Evolutionary conservation across 176 grass and related monocot genomes (phyloP).

Genomic region (Triticum dicoccoides): DNA sequence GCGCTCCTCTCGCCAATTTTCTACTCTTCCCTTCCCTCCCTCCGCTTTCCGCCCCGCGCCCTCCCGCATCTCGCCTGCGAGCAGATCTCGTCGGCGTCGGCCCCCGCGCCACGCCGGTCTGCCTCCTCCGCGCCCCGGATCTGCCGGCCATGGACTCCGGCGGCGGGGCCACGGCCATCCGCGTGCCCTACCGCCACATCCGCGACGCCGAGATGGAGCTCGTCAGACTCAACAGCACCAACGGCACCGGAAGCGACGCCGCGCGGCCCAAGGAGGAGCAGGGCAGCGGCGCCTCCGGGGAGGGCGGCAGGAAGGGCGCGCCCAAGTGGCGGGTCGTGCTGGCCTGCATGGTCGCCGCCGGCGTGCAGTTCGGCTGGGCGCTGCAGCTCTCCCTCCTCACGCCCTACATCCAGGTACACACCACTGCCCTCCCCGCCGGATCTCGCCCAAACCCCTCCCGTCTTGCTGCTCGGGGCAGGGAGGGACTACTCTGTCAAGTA

Average conservation of each 20-base stretch:
- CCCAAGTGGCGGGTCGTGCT: constrained; percentile 58
- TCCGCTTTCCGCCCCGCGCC: neutral
- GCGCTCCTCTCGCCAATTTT: neutral
- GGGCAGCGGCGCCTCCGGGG: no score
- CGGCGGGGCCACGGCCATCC: constrained; percentile 46
- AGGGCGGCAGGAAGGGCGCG: neutral
- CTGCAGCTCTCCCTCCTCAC: constrained; percentile 95
- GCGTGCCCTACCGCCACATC: constrained; percentile 72
- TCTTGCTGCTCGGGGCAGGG: no score
- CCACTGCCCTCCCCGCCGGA: neutral
- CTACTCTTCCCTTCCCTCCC: neutral
- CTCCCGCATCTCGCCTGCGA: neutral
- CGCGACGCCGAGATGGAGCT: constrained; percentile 82
- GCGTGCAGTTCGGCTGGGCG: constrained; percentile 99
- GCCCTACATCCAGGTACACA: constrained; percentile 85
- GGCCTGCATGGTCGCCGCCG: constrained; percentile 85
- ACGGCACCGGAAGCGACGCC: no score
- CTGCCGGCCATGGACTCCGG: constrained; percentile 51
- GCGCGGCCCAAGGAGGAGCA: neutral
- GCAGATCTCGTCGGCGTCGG: constrained; percentile 8
- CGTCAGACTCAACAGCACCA: constrained; percentile 36
- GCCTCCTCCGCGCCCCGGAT: constrained; percentile 24
- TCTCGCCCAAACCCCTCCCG: neutral
- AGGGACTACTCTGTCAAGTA: neutral
- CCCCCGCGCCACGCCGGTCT: neutral